phyloP scores from a whole-genome alignment of 768 basidiomycete species.

The Amanita phalloides region DNA sequence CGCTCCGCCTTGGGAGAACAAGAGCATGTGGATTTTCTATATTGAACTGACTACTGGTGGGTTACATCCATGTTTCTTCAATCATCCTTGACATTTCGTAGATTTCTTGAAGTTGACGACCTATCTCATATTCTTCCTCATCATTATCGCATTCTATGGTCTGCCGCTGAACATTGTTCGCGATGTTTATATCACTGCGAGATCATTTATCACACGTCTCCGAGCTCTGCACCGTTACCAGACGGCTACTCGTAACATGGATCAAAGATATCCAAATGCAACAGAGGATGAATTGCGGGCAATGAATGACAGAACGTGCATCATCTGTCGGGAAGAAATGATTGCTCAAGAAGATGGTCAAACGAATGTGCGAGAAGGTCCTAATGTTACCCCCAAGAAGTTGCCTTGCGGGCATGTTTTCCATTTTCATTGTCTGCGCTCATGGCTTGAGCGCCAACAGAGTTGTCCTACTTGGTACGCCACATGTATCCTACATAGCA shows the following conservation, averaged over 20 bases:
- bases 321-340: conserved; percentile 99
- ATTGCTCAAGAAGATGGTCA: conserved; percentile 24
- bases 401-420: conserved; percentile 96
- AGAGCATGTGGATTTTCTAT: conserved; percentile 96
- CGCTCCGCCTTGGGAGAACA: conserved; percentile 92
- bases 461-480: conserved; percentile 96
- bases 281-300: conserved; percentile 72
- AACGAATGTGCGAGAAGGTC: conserved; percentile 42
- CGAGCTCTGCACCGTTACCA: conserved; percentile 88
- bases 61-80: conserved; percentile 12
- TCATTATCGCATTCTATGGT: conserved; percentile 91
- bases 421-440: conserved; percentile 94
- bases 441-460: conserved; percentile 97
- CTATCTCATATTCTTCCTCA: conserved; percentile 87
- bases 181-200: conserved; percentile 91
- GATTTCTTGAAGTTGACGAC: conserved; percentile 91
- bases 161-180: conserved; percentile 94
- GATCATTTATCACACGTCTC: conserved; percentile 82
- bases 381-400: conserved; percentile 94
- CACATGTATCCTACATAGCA: background rate
- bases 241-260: conserved; percentile 93
- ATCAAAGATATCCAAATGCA: conserved; percentile 88
- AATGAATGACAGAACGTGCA: conserved; percentile 88
- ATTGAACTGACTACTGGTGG: conserved; percentile 84
- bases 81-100: conserved; percentile 20